Evolutionary conservation across 805 yeast species (phyloP), one percentile per base, ranked within the genome.

Genomic region (Ogataea sp.): DNA sequence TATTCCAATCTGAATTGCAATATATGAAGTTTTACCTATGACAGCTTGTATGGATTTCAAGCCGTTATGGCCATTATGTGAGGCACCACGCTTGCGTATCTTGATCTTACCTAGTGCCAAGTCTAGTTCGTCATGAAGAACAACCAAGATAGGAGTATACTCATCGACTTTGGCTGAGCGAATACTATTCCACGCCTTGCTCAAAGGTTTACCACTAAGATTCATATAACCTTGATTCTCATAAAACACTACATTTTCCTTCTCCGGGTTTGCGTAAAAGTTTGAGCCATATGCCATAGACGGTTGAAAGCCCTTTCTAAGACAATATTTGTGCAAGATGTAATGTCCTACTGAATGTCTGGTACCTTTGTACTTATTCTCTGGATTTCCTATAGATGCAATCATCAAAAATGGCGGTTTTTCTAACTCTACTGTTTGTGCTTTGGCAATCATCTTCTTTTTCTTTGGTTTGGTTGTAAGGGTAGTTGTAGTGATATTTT

Each of bases 31-130:
- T 27, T 67, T 64, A 0, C 80, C 80, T 28, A 71, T 55, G 18
- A 42, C 32, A 6, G 56, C 46, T 33, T 70, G 71, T 3, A 89
- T 70, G 31, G 82, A 74, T 44, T 71, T 70, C 21, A 89, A 64
- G 0, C 96, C 97, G 52, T 86, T 87, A 51, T 89, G 97, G 0
- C 96, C 96, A 34, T 93, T 65, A 14, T 78, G 68, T 32, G 85
- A 73, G 0, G 81, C 67, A 1, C 75, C 72, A 13, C 77, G 79
- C 15, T 62, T 64, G 35, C 90, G 66, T 1, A 82, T 55, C 49
- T 82, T 82, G 17, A 78, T 64, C 39, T 75, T 72, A 0, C 97
- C 96, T 3, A 79, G 47, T 0, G 71, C 73, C 13, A 79, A 54
- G 43, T 78, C 80, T 34, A 88, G 55, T 47, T 89, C 97, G 55